These are phyloP conservation scores for Condylostoma magnum DNA, from an alignment of 169 alveolate species.

Conservation along the genomic window DNA sequence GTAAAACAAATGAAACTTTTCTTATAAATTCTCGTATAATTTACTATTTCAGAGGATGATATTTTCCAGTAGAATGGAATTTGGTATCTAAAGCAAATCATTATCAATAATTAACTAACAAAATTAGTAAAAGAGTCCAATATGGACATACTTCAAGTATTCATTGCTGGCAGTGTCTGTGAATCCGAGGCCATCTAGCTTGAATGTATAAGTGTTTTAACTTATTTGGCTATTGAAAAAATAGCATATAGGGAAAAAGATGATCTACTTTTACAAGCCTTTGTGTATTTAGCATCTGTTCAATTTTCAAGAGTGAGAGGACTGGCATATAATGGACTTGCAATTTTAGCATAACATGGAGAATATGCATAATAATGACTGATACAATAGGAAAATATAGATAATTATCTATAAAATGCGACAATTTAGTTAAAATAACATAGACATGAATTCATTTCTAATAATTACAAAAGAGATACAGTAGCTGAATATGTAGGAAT, in stretches of 20 bases:
- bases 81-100: constrained; percentile 24
- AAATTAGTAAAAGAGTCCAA: not conserved
- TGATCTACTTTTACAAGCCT: constrained; percentile 11
- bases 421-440: constrained; percentile 13
- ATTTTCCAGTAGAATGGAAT: constrained; percentile 21
- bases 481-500: constrained; percentile 25
- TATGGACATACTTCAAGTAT: constrained; percentile 19
- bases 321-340: constrained; percentile 29
- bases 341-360: constrained; percentile 23
- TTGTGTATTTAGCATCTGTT: constrained; percentile 26
- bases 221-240: constrained; percentile 27
- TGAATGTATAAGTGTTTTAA: constrained; percentile 28
- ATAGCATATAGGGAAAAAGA: constrained; percentile 21
- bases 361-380: constrained; percentile 2
- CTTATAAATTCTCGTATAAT: constrained; percentile 3
- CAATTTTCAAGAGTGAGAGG: constrained; percentile 23
- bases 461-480: constrained; percentile 22
- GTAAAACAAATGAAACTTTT: constrained; percentile 25
- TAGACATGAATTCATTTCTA: not conserved
- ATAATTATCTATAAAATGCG: not conserved
- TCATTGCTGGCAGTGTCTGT: constrained; percentile 28
- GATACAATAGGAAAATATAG: not conserved
- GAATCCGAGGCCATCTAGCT: constrained; percentile 25
- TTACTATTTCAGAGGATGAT: constrained; percentile 28
- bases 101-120: constrained; percentile 9